Conservation (phyloP, 2,329 filamentous ascomycete species). For the Tolypocladium paradoxum region DNA sequence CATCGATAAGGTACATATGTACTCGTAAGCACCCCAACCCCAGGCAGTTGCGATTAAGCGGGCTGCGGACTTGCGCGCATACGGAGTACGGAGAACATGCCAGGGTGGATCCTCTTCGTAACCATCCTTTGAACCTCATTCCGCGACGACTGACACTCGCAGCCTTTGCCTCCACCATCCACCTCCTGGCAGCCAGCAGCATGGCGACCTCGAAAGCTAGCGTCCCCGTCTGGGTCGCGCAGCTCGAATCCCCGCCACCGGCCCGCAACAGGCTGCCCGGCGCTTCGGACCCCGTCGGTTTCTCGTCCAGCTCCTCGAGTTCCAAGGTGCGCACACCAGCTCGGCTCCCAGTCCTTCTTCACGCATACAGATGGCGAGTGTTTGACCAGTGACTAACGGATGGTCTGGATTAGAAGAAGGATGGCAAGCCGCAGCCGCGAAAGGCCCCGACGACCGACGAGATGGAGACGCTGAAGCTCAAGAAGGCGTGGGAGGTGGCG, state of each 20-base stretch:
- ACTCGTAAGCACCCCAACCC: not conserved
- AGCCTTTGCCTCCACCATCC: not conserved
- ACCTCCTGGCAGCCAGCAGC: not conserved
- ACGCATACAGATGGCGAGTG: too few relatives aligned
- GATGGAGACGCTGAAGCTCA: slow-evolving; percentile 91
- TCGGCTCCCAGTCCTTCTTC: not conserved
- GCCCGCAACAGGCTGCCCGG: slow-evolving; percentile 53
- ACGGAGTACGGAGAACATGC: too few relatives aligned
- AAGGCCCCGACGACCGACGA: slow-evolving; percentile 67
- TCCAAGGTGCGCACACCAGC: slow-evolving; percentile 40
- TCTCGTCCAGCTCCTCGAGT: slow-evolving; percentile 43
- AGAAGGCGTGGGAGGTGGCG: slow-evolving; percentile 97
- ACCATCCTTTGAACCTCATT: not conserved
- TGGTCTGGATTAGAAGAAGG: slow-evolving; percentile 39
- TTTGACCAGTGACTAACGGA: slow-evolving; percentile 1
- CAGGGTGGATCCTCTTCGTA: not conserved
- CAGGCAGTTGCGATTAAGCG: not conserved
- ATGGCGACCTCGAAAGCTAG: slow-evolving; percentile 24
- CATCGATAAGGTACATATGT: not conserved
- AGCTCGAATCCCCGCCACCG: slow-evolving; percentile 61
- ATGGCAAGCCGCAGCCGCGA: slow-evolving; percentile 39
- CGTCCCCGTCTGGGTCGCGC: slow-evolving; percentile 67
- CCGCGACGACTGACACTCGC: not conserved
- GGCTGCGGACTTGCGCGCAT: not conserved
- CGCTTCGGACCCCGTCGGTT: slow-evolving; percentile 82